Evolutionary conservation across 83 land plant species (phyloP), one percentile per base, ranked within the genome.

Genomic region (Picea abies): DNA sequence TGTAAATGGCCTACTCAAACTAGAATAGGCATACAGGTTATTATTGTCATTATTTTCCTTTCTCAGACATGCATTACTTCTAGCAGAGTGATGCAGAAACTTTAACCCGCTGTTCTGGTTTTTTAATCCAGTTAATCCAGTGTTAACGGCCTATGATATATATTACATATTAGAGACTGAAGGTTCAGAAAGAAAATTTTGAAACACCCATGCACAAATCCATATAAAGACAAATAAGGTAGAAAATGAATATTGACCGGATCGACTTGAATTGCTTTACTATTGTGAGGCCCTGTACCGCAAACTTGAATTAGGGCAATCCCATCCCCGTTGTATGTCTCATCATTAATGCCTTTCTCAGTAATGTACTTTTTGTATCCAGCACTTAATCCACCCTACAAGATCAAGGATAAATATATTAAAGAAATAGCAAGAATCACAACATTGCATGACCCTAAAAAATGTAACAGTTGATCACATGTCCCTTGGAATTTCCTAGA

Each of bases 251-350:
- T 49, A 49, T 9, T 49, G 22, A 97, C 99, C 83, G 99, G 90
- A 56, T 97, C 98, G 82, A 97, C 98, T 93, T 97, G 99, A 62
- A 90, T 81, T 78, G 93, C 95, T 83, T 91, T 93, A 32, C 84
- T 93, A 82, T 94, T 98, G 78, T 96, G 94, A 16, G 86, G 85
- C 61, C 92, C 89, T 72, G 95, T 81, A 22, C 94, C 96, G 79
- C 93, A 91, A 29, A 98, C 88, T 61, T 85, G 90, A 79, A 98
- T 82, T 32, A 98, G 87, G 15, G 97, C 96, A 80, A 96, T 82
- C 71, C 88, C 68, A 81, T 94, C 97, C 44, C 84, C 81, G 52
- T 85, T 82, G 82, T 96, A 96, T 64, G 97, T 92, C 67, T 92
- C 92, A 91, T 96, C 98, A 49, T 85, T 82, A 69, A 88, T 44